Evolutionary conservation across 2,329 filamentous ascomycete genomes (phyloP).

Genomic region (Penicillium polonicum): DNA sequence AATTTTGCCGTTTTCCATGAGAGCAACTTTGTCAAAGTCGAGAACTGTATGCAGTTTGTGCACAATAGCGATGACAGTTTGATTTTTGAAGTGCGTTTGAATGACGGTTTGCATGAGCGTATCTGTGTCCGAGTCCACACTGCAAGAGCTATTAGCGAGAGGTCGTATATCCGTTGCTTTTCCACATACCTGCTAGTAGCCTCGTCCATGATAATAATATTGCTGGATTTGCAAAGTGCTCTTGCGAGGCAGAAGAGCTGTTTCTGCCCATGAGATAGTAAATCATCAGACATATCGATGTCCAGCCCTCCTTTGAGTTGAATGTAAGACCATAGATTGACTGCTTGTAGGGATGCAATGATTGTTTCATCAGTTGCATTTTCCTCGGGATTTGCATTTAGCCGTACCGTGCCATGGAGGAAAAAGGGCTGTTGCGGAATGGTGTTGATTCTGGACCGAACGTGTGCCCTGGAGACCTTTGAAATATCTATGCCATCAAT

Average conservation of each 20-base stretch:
- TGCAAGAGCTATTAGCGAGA: constrained; percentile 21
- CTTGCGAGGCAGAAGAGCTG: constrained; percentile 60
- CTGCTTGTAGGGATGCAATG: constrained; percentile 24
- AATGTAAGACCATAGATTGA: constrained; percentile 31
- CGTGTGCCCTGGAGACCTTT: constrained; percentile 19
- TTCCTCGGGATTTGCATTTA: constrained; percentile 16
- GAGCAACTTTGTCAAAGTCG: constrained; percentile 30
- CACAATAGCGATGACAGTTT: constrained; percentile 57
- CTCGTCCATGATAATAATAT: constrained; percentile 27
- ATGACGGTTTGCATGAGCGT: constrained; percentile 54
- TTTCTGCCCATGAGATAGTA: constrained; percentile 53
- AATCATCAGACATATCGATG: constrained; percentile 36
- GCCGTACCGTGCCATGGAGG: constrained; percentile 23
- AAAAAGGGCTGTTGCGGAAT: constrained; percentile 34
- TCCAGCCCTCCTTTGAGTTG: constrained; percentile 31
- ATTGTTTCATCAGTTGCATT: constrained; percentile 21
- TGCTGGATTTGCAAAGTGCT: constrained; percentile 48
- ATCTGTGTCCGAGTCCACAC: constrained; percentile 57
- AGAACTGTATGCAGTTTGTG: constrained; percentile 48
- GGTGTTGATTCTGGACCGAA: constrained; percentile 28
- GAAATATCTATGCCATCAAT: constrained; percentile 31
- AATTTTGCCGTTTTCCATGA: constrained; percentile 27
- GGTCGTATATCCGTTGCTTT: background rate
- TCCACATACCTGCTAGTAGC: constrained; percentile 22
- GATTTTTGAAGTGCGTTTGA: constrained; percentile 48